These are phyloP conservation scores for Lecanicillium sp. DNA, from an alignment of 2,329 filamentous ascomycete species.

Conservation along the genomic window DNA sequence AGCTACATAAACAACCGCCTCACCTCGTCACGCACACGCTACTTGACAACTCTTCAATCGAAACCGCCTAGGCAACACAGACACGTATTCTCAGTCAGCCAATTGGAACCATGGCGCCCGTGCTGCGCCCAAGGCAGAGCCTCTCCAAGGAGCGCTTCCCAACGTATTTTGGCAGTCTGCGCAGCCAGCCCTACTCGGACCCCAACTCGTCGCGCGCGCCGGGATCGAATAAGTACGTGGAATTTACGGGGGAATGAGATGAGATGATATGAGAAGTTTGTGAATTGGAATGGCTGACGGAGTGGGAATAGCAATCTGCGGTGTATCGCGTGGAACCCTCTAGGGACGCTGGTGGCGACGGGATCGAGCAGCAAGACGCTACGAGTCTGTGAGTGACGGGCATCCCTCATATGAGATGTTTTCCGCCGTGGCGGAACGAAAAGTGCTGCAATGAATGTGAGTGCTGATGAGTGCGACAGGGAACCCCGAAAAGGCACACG, in stretches of 20 bases:
- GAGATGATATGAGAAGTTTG: too few species aligned
- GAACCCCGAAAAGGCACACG: slow-evolving; percentile 71
- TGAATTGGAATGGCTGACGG: too few species aligned
- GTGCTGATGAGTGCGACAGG: too few species aligned
- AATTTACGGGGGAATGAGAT: too few species aligned
- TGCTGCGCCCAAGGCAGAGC: slow-evolving; percentile 43
- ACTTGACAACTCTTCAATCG: too few species aligned
- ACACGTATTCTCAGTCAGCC: too few species aligned
- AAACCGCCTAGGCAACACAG: too few species aligned
- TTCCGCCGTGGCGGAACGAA: too few species aligned
- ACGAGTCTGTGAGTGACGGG: slow-evolving; percentile 57
- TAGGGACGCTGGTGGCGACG: slow-evolving; percentile 77
- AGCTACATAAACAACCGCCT: too few species aligned
- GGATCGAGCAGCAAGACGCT: slow-evolving; percentile 65
- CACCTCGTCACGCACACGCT: too few species aligned
- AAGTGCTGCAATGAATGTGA: too few species aligned
- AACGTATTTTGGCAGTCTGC: slow-evolving; percentile 58
- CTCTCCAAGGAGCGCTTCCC: slow-evolving; percentile 67
- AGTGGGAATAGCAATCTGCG: slow-evolving; percentile 50
- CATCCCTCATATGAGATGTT: too few species aligned
- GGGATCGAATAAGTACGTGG: slow-evolving; percentile 25
- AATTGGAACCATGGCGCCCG: slow-evolving; percentile 35
- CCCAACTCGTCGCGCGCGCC: slow-evolving; percentile 47
- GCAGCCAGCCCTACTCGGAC: slow-evolving; percentile 67
- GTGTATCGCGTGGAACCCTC: slow-evolving; percentile 82